phyloP scores from a whole-genome alignment of 148 eudicot genomes.

The Agrostemma githago region DNA sequence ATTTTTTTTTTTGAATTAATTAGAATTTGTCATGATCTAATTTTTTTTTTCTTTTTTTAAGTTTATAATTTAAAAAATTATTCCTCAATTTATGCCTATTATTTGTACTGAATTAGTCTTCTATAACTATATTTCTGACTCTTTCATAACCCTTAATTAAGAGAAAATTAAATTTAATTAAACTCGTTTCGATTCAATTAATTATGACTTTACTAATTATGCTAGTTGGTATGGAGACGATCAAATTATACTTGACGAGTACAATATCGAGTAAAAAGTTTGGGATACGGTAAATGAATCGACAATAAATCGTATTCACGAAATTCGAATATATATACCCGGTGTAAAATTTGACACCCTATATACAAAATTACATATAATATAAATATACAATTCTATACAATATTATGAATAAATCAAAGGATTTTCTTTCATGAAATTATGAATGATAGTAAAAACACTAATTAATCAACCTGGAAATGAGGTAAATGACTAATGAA shows the following conservation, averaged over 20 bases:
- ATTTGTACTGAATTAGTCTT: conserved; percentile 8
- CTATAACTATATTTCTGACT: not conserved
- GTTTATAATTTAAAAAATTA: not conserved
- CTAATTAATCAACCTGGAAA: not conserved
- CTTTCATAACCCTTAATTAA: not conserved
- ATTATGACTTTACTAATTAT: too few relatives aligned
- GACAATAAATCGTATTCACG: conserved; percentile 7
- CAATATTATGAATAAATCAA: not conserved
- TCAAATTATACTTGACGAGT: not conserved
- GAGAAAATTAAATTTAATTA: too few relatives aligned
- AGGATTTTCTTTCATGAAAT: not conserved
- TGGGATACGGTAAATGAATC: not conserved
- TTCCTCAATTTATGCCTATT: conserved; percentile 4
- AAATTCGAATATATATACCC: not conserved
- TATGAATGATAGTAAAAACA: not conserved
- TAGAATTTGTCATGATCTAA: too few relatives aligned
- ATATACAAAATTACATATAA: conserved; percentile 3
- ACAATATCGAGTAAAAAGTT: not conserved
- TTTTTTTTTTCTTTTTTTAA: too few relatives aligned
- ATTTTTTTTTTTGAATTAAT: not conserved
- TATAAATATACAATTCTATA: not conserved
- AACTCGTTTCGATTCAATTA: too few relatives aligned
- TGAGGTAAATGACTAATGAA: not conserved
- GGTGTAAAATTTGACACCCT: conserved; percentile 1
- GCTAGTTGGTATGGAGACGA: not conserved